phyloP scores from a whole-genome alignment of 176 grass and related monocot species.

The Oryza officinalis region DNA sequence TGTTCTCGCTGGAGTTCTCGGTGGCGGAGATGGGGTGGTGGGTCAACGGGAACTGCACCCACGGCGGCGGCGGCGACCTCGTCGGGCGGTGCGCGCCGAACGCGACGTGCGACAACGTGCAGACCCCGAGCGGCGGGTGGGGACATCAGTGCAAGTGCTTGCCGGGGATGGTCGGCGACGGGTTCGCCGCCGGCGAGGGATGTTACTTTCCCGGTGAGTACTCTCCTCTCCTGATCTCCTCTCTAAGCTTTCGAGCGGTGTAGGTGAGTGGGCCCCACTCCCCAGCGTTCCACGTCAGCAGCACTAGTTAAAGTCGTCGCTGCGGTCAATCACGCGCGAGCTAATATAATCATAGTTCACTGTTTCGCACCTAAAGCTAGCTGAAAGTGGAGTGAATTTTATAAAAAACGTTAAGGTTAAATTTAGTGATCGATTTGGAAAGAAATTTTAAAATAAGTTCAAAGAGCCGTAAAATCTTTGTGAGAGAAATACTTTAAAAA shows the following conservation, averaged over 20 bases:
- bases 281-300: not conserved
- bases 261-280: not conserved
- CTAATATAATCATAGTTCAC: constrained; percentile 11
- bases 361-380: not conserved
- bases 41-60: constrained; percentile 47
- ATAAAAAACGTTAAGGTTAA: not conserved
- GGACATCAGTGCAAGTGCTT: constrained; percentile 44
- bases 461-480: not conserved
- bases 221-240: not conserved
- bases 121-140: not conserved
- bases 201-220: constrained; percentile 41
- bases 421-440: no score
- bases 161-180: constrained; percentile 53
- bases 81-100: constrained; percentile 34
- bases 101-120: constrained; percentile 35
- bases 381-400: not conserved
- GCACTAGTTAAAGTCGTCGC: no score
- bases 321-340: no score
- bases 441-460: no score
- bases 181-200: constrained; percentile 55
- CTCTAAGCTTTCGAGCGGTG: not conserved
- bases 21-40: constrained; percentile 64
- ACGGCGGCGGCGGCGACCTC: no score
- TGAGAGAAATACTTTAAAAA: not conserved
- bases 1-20: constrained; percentile 39